Conservation (phyloP, 306 rosid genomes). For the Lotus japonicus region DNA sequence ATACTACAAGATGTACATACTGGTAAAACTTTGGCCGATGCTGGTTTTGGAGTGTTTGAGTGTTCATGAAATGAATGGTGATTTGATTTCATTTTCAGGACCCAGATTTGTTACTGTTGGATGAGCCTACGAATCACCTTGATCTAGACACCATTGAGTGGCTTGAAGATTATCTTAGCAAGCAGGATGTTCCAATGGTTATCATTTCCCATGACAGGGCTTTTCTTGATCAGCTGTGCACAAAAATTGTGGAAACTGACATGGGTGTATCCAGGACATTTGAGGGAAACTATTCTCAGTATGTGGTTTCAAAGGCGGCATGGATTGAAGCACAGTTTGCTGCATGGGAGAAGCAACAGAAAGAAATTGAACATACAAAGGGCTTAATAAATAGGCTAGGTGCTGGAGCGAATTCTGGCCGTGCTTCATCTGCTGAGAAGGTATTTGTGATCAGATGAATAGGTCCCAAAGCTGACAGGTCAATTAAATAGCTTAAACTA, state of each 20-base stretch:
- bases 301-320: constrained; percentile 53
- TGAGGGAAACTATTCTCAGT: constrained; percentile 78
- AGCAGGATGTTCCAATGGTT: constrained; percentile 92
- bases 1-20: not conserved
- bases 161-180: constrained; percentile 75
- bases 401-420: constrained; percentile 89
- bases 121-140: constrained; percentile 89
- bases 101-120: constrained; percentile 80
- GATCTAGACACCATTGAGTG: constrained; percentile 93
- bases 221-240: constrained; percentile 87
- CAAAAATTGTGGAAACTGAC: constrained; percentile 93
- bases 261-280: constrained; percentile 78
- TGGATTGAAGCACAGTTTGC: constrained; percentile 82
- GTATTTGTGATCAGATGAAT: constrained; percentile 25
- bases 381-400: constrained; percentile 74
- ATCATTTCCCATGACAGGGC: constrained; percentile 94
- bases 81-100: constrained; percentile 51
- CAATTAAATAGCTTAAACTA: no score
- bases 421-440: constrained; percentile 92
- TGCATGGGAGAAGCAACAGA: constrained; percentile 96
- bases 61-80: not conserved
- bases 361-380: constrained; percentile 74
- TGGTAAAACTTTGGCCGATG: not conserved
- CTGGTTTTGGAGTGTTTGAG: not conserved
- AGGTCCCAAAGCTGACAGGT: not conserved